A percentile compares a stretch with the other conserved stretches of the same genome.
These are phyloP conservation scores for Lolium multiflorum DNA, from an alignment of 176 grass and related monocot genomes.

Conservation along the genomic window DNA sequence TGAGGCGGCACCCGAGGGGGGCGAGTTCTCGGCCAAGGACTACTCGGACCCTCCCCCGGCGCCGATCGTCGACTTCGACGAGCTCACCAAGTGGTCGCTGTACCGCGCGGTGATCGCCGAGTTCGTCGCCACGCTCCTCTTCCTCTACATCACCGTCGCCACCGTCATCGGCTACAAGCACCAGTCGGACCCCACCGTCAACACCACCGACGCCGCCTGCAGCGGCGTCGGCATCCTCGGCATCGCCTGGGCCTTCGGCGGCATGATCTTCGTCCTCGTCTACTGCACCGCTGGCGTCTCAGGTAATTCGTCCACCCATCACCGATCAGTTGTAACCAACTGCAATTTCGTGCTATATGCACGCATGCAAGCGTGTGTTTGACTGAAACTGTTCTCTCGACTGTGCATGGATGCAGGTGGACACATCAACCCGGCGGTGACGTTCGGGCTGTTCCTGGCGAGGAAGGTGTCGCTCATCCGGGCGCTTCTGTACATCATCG, in stretches of 20 bases:
- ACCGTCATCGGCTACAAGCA: constrained; percentile 91
- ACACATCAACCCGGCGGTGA: constrained; percentile 95
- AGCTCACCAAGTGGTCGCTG: constrained; percentile 82
- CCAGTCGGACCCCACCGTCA: constrained; percentile 52
- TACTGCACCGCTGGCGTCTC: constrained; percentile 95
- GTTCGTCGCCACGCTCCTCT: constrained; percentile 86
- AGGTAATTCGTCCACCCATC: constrained; percentile 45
- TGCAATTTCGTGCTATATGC: no score
- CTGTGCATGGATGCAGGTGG: constrained; percentile 52
- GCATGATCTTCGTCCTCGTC: constrained; percentile 92
- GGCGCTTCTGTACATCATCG: constrained; percentile 80
- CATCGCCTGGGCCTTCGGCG: constrained; percentile 92
- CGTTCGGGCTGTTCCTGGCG: constrained; percentile 89
- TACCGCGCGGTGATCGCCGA: constrained; percentile 89
- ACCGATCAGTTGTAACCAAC: background rate
- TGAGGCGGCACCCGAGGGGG: constrained; percentile 52
- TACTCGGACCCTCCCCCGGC: constrained; percentile 86
- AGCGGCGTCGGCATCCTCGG: constrained; percentile 86
- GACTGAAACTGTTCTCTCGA: background rate
- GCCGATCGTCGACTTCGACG: constrained; percentile 64
- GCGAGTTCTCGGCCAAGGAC: constrained; percentile 72
- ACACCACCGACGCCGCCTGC: constrained; percentile 59
- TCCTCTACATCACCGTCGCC: constrained; percentile 87
- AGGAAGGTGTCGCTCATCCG: constrained; percentile 82
- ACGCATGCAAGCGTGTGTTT: background rate